Evolutionary conservation across 2,329 filamentous ascomycete species (phyloP).

Genomic region (Sporothrix protearum): DNA sequence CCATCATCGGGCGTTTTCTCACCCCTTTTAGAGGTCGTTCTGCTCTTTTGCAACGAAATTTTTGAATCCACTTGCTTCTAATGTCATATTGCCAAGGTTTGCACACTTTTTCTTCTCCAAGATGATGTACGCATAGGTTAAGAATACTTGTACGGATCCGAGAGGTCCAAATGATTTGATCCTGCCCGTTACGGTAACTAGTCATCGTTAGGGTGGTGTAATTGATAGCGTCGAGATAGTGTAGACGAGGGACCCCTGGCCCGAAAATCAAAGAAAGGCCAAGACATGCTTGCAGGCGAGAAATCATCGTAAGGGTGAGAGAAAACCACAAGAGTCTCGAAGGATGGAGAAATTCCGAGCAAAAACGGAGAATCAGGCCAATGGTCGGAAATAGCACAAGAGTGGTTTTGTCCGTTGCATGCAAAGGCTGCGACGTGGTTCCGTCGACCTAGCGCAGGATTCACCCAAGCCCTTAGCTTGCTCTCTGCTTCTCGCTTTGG

Average conservation of each 20-base stretch:
- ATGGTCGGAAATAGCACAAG: not conserved
- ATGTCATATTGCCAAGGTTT: not conserved
- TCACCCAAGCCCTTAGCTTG: not conserved
- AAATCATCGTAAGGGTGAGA: too few relatives aligned
- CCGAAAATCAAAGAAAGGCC: not conserved
- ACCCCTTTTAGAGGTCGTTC: not conserved
- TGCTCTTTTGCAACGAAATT: not conserved
- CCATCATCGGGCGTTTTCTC: not conserved
- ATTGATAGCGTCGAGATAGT: not conserved
- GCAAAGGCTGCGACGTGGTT: not conserved
- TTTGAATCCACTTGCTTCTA: not conserved
- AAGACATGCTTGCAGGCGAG: not conserved
- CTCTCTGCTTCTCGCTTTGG: not conserved
- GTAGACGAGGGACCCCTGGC: not conserved
- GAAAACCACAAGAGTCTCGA: not conserved
- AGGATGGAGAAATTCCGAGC: not conserved
- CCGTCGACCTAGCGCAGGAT: not conserved
- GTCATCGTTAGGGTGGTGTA: not conserved
- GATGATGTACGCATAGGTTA: not conserved
- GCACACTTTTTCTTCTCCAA: not conserved
- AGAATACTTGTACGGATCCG: not conserved
- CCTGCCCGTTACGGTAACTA: not conserved
- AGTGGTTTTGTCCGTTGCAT: not conserved
- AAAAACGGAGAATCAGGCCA: not conserved
- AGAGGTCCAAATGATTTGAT: not conserved